These are phyloP conservation scores for Zygotorulaspora danielsina DNA, from an alignment of 805 yeast genomes.

Conservation along the genomic window DNA sequence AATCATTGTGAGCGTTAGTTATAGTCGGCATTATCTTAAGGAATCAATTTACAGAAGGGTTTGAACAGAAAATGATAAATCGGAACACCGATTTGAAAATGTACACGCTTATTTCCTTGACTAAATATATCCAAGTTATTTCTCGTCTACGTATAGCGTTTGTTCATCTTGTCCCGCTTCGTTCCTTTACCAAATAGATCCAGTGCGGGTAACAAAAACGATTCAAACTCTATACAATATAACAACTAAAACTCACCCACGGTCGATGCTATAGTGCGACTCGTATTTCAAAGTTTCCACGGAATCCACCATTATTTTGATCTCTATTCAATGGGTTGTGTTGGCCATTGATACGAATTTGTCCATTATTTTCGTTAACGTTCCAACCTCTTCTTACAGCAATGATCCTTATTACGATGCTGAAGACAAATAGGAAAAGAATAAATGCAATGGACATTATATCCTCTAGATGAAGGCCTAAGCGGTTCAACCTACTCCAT, in stretches of 20 bases:
- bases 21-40: conserved; percentile 64
- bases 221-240: too few relatives aligned
- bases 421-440: conserved; percentile 17
- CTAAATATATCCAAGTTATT: too few relatives aligned
- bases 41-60: too few relatives aligned
- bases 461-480: conserved; percentile 23
- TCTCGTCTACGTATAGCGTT: not conserved
- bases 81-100: too few relatives aligned
- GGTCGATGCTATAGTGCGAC: too few relatives aligned
- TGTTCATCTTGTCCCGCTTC: not conserved
- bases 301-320: not conserved
- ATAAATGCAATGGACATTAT: conserved; percentile 21
- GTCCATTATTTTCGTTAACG: conserved; percentile 20
- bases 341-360: conserved; percentile 12
- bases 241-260: too few relatives aligned
- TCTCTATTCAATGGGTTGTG: not conserved
- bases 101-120: too few relatives aligned
- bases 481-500: conserved; percentile 11
- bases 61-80: too few relatives aligned
- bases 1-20: conserved; percentile 85
- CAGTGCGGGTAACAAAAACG: conserved; percentile 2
- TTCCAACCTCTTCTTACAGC: conserved; percentile 30
- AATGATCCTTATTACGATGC: conserved; percentile 13
- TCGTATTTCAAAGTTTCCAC: conserved; percentile 24
- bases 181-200: not conserved